Evolutionary conservation across 345 rosid genomes (phyloP).

Genomic region (Erucastrum elatum): DNA sequence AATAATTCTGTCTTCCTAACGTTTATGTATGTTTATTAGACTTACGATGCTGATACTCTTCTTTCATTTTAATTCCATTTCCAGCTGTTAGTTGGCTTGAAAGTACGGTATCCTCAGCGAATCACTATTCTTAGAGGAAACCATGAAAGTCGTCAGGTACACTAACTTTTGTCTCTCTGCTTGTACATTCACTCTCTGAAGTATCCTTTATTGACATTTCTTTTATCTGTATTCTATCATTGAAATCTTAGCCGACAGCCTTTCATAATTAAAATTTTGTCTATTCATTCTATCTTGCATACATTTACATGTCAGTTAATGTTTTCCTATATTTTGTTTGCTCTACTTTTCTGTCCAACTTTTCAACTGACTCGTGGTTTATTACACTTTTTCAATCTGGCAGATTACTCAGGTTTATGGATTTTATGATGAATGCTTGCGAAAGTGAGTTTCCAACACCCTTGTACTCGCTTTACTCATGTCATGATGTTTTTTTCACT

Average conservation of each 20-base stretch:
- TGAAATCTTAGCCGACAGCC: background rate
- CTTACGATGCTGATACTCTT: constrained; percentile 17
- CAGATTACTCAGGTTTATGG: constrained; percentile 99
- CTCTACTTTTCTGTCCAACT: background rate
- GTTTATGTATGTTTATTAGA: background rate
- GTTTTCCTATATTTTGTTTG: background rate
- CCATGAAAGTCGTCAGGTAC: constrained; percentile 91
- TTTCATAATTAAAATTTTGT: background rate
- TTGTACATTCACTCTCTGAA: constrained; percentile 11
- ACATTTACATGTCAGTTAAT: background rate
- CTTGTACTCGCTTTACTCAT: background rate
- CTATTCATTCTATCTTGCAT: background rate
- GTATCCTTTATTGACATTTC: background rate
- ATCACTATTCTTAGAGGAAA: constrained; percentile 87
- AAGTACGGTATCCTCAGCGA: constrained; percentile 78
- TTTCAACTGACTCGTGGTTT: constrained; percentile 34
- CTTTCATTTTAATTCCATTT: constrained; percentile 11
- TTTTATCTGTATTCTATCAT: background rate
- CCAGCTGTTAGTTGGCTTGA: constrained; percentile 76
- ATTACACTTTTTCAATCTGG: constrained; percentile 26
- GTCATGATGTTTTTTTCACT: background rate
- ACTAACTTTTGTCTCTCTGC: background rate
- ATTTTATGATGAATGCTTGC: constrained; percentile 94
- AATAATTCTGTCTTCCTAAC: background rate
- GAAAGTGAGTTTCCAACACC: constrained; percentile 75